Percentiles rank a stretch among this genome's conserved stretches.
Conservation (phyloP, 345 rosid genomes). For the Corymbia maculata region DNA sequence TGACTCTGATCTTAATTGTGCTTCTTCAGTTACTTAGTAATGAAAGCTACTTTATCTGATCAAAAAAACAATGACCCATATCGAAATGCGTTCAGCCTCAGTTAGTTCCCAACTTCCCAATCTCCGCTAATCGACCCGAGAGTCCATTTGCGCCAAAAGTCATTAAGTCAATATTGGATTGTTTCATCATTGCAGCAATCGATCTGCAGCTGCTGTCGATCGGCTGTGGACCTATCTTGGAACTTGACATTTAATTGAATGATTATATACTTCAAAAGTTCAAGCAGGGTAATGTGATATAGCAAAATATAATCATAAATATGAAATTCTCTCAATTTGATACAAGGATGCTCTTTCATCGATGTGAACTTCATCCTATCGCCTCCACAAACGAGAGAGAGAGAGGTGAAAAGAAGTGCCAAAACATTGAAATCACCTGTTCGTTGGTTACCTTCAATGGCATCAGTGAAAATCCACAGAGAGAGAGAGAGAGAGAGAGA, state of each 20-base stretch:
- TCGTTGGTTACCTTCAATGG: not conserved
- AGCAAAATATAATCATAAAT: too few relatives aligned
- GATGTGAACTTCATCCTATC: not conserved
- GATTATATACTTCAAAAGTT: not conserved
- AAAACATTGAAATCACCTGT: not conserved
- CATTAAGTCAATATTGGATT: not conserved
- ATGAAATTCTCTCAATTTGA: not conserved
- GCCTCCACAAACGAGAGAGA: not conserved
- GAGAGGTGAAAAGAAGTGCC: not conserved
- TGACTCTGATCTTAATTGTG: too few relatives aligned
- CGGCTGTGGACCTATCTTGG: not conserved
- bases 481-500: not conserved
- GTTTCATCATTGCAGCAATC: not conserved
- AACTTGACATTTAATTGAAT: not conserved
- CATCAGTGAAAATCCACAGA: not conserved
- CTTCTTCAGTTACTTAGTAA: too few relatives aligned
- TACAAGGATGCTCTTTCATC: not conserved
- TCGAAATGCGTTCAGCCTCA: not conserved
- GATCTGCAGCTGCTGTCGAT: not conserved
- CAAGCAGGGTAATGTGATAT: not conserved
- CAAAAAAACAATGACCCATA: not conserved
- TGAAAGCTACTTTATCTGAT: too few relatives aligned
- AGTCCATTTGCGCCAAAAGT: not conserved
- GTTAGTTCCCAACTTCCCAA: not conserved
- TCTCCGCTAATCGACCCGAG: not conserved